Base-by-base conservation (phyloP, 805 yeast species). In the Ogataea thermomethanolica region DNA sequence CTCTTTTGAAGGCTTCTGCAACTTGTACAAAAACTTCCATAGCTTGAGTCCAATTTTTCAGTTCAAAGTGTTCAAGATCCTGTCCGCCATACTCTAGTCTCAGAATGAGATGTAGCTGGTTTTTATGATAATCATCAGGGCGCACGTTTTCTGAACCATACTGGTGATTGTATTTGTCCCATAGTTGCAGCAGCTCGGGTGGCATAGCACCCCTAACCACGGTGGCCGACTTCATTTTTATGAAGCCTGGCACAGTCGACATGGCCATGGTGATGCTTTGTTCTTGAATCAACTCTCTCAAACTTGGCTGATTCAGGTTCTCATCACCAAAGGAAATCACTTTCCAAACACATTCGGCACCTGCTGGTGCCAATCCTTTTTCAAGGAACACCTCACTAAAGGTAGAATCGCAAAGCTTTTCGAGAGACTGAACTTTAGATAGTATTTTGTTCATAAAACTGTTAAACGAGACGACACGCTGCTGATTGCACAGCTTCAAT, bases 291-390 rank as follows among this genome's bases (percentile, higher is more conserved):
- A 71, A 57, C 44, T 73, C 71, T 13, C 59, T 54, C 7, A 70
- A 53, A 2, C 66, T 56, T 12, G 71, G 61, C 50, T 74, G 79
- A 6, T 66, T 69, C 25, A 54, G 50, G 25, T 58, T 62, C 14
- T 59, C 67, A 34, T 65, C 61, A 13, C 76, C 78, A 60, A 78
- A 75, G 8, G 83, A 80, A 37, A 76, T 66, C 12, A 78, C 54
- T 46, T 77, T 76, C 59, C 70, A 65, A 25, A 74, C 70, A 33
- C 58, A 58, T 24, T 58, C 37, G 5, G 62, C 58, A 11, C 50
- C 48, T 15, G 50, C 53, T 4, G 56, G 48, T 12, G 42, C 29
- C 15, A 41, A 41, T 28, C 51, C 50, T 33, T 53, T 61, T 27
- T 63, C 58, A 7, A 61, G 49, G 39, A 59, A 74, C 7, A 72